Base-by-base conservation (phyloP, 2,329 filamentous ascomycete species). In the Diaporthe capsici region DNA sequence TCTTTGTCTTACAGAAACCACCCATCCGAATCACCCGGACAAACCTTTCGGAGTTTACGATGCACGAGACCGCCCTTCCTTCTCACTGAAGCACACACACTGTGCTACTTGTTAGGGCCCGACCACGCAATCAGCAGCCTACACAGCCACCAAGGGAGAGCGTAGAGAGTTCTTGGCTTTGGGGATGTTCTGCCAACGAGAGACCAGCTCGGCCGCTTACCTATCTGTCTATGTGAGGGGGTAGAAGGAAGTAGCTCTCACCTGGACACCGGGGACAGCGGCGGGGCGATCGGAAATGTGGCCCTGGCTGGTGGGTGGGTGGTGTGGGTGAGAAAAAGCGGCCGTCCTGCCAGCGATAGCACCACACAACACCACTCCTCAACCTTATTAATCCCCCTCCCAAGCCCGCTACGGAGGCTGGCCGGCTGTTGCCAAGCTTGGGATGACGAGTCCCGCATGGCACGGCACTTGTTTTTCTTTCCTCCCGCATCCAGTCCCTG, bases 81-180 rank as follows among this genome's bases (percentile, higher is more conserved):
- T 28, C 47, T 9, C 20, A 25, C 31, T 6, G 12, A 25, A 2
- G 17, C n/a, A n/a, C 58, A 10, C 65, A 68, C 65, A 68, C 65
- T 68, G 65, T 68, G 65, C 22, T 4, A 9, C 65, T 13, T 68
- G 65, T 68, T 68, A 68, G 34, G 47, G 8, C 31, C 31, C 4
- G 31, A 39, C 47, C 47, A 53, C 65, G 65, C 65, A 53, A 68
- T 37, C 63, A 17, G 63, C 44, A 68, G n/a, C 44, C 65, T 53
- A 53, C 65, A 68, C 65, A 68, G 65, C 65, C 65, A 68, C 65
- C 65, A 53, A 68, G 65, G 47, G 65, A 53, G 65, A 68, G 65
- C 65, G 65, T 53, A 51, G 34, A 53, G 22, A 3, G 13, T 55
- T 28, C 65, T 68, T 68, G 65, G 65, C 47, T 28, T 12, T 47